phyloP scores from a whole-genome alignment of 129 eudicot species.

The Solidago caesia region DNA sequence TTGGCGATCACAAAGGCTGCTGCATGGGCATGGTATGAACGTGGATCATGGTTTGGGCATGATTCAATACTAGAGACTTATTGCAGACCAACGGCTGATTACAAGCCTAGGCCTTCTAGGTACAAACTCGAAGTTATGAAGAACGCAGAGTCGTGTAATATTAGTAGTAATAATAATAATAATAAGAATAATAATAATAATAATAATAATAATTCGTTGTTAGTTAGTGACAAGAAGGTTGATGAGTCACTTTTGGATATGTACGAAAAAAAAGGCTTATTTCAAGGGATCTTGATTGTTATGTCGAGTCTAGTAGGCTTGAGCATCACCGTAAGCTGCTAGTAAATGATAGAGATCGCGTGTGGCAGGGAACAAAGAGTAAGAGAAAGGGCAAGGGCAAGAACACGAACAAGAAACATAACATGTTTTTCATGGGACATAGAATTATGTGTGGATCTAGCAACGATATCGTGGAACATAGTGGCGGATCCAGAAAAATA shows the following conservation, averaged over 20 bases:
- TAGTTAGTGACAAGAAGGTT: conserved; percentile 14
- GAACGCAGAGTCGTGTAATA: background rate
- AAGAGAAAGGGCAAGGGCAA: background rate
- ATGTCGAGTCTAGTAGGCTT: conserved; percentile 34
- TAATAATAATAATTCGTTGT: background rate
- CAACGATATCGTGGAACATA: conserved; percentile 40
- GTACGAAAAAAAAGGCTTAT: conserved; percentile 51
- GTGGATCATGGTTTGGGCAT: conserved; percentile 55
- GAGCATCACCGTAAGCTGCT: conserved; percentile 9
- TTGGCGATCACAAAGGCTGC: conserved; percentile 51
- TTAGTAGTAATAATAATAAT: background rate
- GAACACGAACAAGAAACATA: conserved; percentile 22
- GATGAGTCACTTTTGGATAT: conserved; percentile 49
- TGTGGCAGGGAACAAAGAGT: conserved; percentile 16
- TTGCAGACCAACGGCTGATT: conserved; percentile 14
- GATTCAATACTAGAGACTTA: conserved; percentile 37
- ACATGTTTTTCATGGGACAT: conserved; percentile 38
- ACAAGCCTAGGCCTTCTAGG: conserved; percentile 47
- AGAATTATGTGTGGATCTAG: conserved; percentile 41
- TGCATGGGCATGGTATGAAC: conserved; percentile 83
- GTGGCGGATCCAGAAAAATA: too few species aligned
- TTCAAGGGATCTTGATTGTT: conserved; percentile 42
- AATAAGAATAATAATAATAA: conserved; percentile 10
- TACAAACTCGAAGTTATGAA: conserved; percentile 64
- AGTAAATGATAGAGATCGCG: conserved; percentile 16